Evolutionary conservation across 768 basidiomycete genomes (phyloP).

Genomic region (Serendipita sp.): DNA sequence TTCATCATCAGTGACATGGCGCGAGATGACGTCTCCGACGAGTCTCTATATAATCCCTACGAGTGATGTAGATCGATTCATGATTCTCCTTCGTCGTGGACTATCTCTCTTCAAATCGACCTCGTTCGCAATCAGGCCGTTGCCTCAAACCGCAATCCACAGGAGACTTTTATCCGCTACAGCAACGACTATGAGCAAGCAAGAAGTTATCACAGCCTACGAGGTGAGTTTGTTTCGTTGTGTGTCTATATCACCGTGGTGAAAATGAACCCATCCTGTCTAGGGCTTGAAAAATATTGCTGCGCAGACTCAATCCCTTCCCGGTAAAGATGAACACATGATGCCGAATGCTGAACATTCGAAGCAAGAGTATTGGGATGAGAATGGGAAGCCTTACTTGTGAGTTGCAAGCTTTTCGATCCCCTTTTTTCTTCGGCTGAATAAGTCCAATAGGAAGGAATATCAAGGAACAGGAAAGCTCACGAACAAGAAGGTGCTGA

Average conservation of each 20-base stretch:
- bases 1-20: too few species aligned
- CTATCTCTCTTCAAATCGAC: background rate
- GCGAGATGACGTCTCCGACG: too few species aligned
- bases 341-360: constrained; percentile 23
- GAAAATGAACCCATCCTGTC: background rate
- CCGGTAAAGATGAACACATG: constrained; percentile 36
- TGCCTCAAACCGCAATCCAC: background rate
- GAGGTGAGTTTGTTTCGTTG: background rate
- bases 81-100: background rate
- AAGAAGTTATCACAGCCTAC: background rate
- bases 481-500: constrained; percentile 2
- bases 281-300: constrained; percentile 17
- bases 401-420: background rate
- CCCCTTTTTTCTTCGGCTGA: background rate
- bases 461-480: constrained; percentile 38
- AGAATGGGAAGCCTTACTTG: constrained; percentile 34
- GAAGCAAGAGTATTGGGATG: constrained; percentile 25
- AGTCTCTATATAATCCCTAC: too few species aligned
- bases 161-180: background rate
- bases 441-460: constrained; percentile 18
- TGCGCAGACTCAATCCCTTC: constrained; percentile 32
- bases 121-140: background rate
- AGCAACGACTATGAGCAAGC: background rate
- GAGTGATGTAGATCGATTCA: too few species aligned
- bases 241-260: background rate